A percentile compares a stretch with the other conserved stretches of the same genome.
phyloP scores from a whole-genome alignment of 331 rosid genomes.

The Malus hybrid region DNA sequence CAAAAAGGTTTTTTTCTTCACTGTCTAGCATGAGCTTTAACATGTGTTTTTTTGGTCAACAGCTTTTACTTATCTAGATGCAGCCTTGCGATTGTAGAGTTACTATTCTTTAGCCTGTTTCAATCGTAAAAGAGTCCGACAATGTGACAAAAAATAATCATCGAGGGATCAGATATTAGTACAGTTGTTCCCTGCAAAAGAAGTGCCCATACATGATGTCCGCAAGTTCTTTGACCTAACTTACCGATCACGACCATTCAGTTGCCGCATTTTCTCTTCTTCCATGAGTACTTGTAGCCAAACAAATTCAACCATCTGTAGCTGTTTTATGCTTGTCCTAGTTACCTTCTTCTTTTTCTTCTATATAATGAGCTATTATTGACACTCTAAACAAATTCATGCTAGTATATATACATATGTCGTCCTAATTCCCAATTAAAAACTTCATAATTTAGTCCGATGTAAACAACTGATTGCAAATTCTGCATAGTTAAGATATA shows the following conservation, averaged over 20 bases:
- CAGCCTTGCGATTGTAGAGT: constrained; percentile 24
- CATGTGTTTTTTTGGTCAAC: too few species aligned
- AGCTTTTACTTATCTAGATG: constrained; percentile 21
- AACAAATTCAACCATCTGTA: not conserved
- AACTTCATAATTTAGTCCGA: not conserved
- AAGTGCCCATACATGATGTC: constrained; percentile 20
- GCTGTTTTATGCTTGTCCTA: not conserved
- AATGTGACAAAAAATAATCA: constrained; percentile 29
- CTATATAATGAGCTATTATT: too few species aligned
- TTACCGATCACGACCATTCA: constrained; percentile 18
- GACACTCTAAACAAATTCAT: too few species aligned
- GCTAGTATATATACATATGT: not conserved
- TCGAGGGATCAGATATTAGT: constrained; percentile 17
- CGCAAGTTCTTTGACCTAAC: constrained; percentile 15
- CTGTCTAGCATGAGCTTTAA: constrained; percentile 1
- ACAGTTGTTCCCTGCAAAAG: constrained; percentile 24
- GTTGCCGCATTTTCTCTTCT: constrained; percentile 4
- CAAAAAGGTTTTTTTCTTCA: constrained; percentile 12
- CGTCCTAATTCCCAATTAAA: not conserved
- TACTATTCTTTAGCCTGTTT: constrained; percentile 6
- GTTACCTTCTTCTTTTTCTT: not conserved
- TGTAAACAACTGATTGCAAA: not conserved
- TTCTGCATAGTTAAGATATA: not conserved
- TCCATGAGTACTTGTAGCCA: not conserved
- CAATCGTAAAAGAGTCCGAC: constrained; percentile 13